Conservation (phyloP, 805 yeast genomes). For the Metschnikowia lochheadii region DNA sequence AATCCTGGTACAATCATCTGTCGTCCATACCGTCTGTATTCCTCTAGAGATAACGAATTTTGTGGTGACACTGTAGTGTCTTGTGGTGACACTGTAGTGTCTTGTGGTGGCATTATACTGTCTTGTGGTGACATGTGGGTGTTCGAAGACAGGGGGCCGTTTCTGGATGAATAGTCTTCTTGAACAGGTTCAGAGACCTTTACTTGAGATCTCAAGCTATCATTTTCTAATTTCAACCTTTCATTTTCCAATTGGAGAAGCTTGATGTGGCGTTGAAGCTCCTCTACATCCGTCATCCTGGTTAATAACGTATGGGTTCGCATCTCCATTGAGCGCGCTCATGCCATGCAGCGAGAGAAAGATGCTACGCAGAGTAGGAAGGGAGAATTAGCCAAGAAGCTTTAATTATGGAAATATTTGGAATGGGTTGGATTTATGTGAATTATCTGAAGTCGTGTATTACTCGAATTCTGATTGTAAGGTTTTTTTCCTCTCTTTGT, state of each 20-base stretch:
- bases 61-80: background rate
- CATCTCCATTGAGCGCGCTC: background rate
- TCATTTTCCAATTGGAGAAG: slow-evolving; percentile 20
- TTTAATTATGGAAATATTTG: too few species aligned
- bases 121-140: too few species aligned
- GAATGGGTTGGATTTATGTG: too few species aligned
- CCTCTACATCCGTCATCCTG: slow-evolving; percentile 12
- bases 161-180: background rate
- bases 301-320: background rate
- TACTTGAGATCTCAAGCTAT: slow-evolving; percentile 13
- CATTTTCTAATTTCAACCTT: background rate
- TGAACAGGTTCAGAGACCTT: background rate
- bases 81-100: background rate
- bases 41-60: slow-evolving; percentile 46
- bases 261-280: slow-evolving; percentile 22
- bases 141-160: too few species aligned
- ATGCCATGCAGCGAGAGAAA: too few species aligned
- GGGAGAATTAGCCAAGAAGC: too few species aligned
- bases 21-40: slow-evolving; percentile 82
- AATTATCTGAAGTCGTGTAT: too few species aligned
- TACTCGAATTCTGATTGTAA: too few species aligned
- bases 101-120: background rate
- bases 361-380: too few species aligned
- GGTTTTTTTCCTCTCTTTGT: too few species aligned
- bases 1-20: slow-evolving; percentile 90